phyloP scores from a whole-genome alignment of 305 asterid species.

The Fraxinus nigra region DNA sequence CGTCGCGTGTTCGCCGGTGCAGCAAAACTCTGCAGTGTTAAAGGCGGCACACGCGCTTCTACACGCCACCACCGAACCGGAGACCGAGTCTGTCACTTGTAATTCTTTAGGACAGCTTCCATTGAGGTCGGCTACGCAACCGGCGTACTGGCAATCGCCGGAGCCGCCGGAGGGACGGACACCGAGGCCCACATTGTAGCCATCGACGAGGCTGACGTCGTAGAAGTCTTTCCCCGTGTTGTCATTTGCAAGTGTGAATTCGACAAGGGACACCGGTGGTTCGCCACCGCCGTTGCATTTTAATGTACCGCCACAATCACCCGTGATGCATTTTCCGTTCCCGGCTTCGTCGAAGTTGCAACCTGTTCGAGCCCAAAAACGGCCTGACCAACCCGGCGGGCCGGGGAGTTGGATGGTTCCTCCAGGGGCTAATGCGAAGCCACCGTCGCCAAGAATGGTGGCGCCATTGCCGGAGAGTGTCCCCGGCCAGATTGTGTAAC shows the following conservation, averaged over 20 bases:
- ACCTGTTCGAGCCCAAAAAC: conserved; percentile 33
- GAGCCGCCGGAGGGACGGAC: conserved; percentile 43
- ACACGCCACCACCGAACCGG: conserved; percentile 40
- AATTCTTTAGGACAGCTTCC: conserved; percentile 45
- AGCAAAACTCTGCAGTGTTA: conserved; percentile 48
- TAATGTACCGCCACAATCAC: conserved; percentile 42
- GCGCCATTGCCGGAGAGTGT: conserved; percentile 42
- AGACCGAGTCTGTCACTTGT: conserved; percentile 23
- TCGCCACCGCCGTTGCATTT: conserved; percentile 50
- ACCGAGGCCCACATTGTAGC: conserved; percentile 50
- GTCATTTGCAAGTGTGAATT: conserved; percentile 42
- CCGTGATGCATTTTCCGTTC: conserved; percentile 43
- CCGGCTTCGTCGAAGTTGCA: conserved; percentile 45
- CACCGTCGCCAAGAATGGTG: conserved; percentile 29
- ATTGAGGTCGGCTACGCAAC: conserved; percentile 44
- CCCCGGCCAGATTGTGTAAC: conserved; percentile 44
- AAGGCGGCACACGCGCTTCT: conserved; percentile 58
- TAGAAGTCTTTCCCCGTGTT: conserved; percentile 39
- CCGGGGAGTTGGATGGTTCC: conserved; percentile 33
- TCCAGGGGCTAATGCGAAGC: conserved; percentile 38
- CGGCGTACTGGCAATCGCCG: conserved; percentile 51
- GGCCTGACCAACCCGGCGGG: not conserved
- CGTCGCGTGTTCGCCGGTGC: conserved; percentile 47
- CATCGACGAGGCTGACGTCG: conserved; percentile 66
- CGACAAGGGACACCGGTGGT: conserved; percentile 47